Base-by-base conservation (phyloP, 805 yeast genomes). In the Wickerhamiella allomyrinae region DNA sequence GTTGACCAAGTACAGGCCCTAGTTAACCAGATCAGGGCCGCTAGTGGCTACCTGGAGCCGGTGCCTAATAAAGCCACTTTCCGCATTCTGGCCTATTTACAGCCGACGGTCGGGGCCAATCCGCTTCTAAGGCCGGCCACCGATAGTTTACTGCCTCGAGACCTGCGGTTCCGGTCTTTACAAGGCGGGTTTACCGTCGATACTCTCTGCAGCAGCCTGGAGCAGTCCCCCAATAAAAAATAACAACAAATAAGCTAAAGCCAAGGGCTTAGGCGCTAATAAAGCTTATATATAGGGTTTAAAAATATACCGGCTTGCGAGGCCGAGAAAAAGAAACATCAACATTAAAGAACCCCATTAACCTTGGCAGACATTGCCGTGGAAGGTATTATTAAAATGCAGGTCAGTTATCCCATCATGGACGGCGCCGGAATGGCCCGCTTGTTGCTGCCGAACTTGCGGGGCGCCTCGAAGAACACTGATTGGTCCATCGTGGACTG, bases 401-500 rank as follows among this genome's bases (percentile, higher is more conserved):
- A 10, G 10, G 10, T 23, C 10, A 23, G 10, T 19, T 15, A 31
- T 15, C 34, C 21, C 13, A 31, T 13, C 34, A 13, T 31, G 21
- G 34, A 31, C 10, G 34, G 21, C 14, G 34, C 34, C 11, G 34
- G 34, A 19, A 31, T 31, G n/a, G 21, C 29, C 10, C 29, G 29
- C 29, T 14, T 9, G 20, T 36, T 36, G n/a, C n/a, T 17, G 20
- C 39, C 39, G 21, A 23, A 36, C 39, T 36, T 36, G 20, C 29
- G 29, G 14, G 23, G 23, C 21, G 29, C 23, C 29, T 36, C 29
- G 14, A 36, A 11, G 20, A 36, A 36, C 29, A 36, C 39, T 11
- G 39, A 36, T 21, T 36, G 27, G 39, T 36, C 39, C 29, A 36
- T 20, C 11, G 24, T n/a, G 15, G 17, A 29, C 17, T 27, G 31